These are phyloP conservation scores for Zanthoxylum bungeanum DNA, from an alignment of 345 rosid genomes.

Conservation along the genomic window DNA sequence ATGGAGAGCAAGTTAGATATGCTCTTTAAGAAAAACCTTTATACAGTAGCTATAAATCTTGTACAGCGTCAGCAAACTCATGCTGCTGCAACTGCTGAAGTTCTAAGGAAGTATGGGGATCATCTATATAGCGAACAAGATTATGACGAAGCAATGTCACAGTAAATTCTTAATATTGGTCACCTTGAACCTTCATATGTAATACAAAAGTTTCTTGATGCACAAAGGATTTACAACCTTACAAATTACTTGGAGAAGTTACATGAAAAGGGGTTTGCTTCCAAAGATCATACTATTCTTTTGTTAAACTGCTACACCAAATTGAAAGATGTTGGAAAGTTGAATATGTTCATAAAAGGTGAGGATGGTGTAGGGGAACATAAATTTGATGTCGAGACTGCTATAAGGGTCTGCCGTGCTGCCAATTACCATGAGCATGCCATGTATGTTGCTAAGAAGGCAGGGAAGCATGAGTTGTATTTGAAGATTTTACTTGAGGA, in stretches of 20 bases:
- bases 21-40: slow-evolving; percentile 95
- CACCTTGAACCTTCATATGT: slow-evolving; percentile 98
- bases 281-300: slow-evolving; percentile 96
- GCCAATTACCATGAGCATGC: slow-evolving; percentile 99
- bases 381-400: slow-evolving; percentile 96
- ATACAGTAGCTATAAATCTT: slow-evolving; percentile 92
- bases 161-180: slow-evolving; percentile 88
- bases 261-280: slow-evolving; percentile 96
- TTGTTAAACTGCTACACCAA: slow-evolving; percentile 95
- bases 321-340: slow-evolving; percentile 91
- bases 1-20: slow-evolving; percentile 99
- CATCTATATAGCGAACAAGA: slow-evolving; percentile 94
- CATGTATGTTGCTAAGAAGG: slow-evolving; percentile 97
- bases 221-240: slow-evolving; percentile 96
- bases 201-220: slow-evolving; percentile 97
- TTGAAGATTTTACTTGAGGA: slow-evolving; percentile 91
- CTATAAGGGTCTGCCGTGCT: slow-evolving; percentile 96
- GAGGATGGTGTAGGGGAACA: slow-evolving; percentile 93
- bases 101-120: slow-evolving; percentile 93
- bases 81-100: slow-evolving; percentile 99
- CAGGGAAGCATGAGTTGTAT: slow-evolving; percentile 96
- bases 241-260: slow-evolving; percentile 93
- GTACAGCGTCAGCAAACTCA: slow-evolving; percentile 98
- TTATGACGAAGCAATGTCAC: slow-evolving; percentile 94
- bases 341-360: slow-evolving; percentile 82